Percentiles rank a stretch among this genome's conserved stretches.
Conservation (phyloP, 768 basidiomycete species). For the Hygrophorus russula region DNA sequence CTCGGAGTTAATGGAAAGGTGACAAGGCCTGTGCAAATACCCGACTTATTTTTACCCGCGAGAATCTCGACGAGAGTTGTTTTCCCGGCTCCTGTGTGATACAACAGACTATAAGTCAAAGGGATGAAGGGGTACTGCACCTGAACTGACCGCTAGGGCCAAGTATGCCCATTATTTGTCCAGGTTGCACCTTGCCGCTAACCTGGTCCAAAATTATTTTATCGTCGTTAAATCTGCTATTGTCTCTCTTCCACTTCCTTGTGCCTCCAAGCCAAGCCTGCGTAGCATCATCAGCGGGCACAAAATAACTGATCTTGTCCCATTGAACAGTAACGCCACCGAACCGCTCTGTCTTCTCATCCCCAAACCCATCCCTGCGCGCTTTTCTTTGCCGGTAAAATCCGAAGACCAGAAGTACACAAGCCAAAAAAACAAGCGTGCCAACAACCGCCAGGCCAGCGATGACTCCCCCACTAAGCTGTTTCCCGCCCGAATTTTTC, state of each 20-base stretch:
- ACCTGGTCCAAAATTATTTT: constrained; percentile 62
- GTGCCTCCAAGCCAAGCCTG: constrained; percentile 8
- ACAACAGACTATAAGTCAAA: background rate
- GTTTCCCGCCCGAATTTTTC: constrained; percentile 20
- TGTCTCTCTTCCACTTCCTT: constrained; percentile 8
- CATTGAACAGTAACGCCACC: constrained; percentile 47
- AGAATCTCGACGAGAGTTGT: constrained; percentile 88
- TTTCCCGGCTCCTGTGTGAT: constrained; percentile 62
- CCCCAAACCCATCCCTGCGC: constrained; percentile 27
- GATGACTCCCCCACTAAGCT: constrained; percentile 74
- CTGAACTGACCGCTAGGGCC: constrained; percentile 68
- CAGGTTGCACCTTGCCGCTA: constrained; percentile 60
- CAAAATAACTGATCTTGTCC: constrained; percentile 55
- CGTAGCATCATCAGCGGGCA: constrained; percentile 22
- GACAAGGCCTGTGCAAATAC: constrained; percentile 54
- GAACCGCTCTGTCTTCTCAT: constrained; percentile 30
- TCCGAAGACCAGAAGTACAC: constrained; percentile 54
- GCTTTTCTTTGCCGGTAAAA: constrained; percentile 51
- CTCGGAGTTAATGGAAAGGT: constrained; percentile 31
- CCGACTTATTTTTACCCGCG: constrained; percentile 73
- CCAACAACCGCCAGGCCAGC: constrained; percentile 86
- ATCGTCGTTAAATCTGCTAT: constrained; percentile 26
- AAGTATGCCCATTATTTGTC: constrained; percentile 84
- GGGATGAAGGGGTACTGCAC: background rate
- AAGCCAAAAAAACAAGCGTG: constrained; percentile 41